These are phyloP conservation scores for Pistacia integerrima DNA, from an alignment of 345 rosid genomes.

Conservation along the genomic window DNA sequence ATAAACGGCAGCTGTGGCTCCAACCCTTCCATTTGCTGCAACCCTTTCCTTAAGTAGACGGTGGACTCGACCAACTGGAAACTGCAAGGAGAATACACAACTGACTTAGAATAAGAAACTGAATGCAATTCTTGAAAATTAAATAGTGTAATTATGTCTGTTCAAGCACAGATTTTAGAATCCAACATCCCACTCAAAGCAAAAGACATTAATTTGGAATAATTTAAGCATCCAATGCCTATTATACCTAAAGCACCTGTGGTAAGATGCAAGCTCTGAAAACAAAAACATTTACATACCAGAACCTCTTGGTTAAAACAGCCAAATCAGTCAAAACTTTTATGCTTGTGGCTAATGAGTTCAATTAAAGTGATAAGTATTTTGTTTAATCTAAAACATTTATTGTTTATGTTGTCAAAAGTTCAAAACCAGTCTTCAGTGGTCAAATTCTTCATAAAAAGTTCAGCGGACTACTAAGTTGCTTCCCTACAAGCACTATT, in stretches of 20 bases:
- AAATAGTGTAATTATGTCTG: not conserved
- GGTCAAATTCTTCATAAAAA: too few relatives aligned
- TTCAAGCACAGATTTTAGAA: not conserved
- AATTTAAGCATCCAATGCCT: not conserved
- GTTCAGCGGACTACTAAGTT: too few relatives aligned
- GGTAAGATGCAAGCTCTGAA: not conserved
- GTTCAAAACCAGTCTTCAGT: too few relatives aligned
- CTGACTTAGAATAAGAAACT: not conserved
- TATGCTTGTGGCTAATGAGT: not conserved
- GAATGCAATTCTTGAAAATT: not conserved
- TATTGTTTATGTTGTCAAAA: too few relatives aligned
- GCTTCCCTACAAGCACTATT: not conserved
- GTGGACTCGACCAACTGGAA: slow-evolving; percentile 72
- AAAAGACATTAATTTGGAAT: not conserved
- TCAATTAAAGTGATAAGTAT: not conserved
- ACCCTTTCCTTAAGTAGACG: slow-evolving; percentile 62
- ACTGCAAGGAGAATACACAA: slow-evolving; percentile 32
- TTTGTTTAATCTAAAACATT: not conserved
- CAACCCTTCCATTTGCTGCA: slow-evolving; percentile 69
- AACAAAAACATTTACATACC: not conserved
- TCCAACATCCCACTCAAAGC: not conserved
- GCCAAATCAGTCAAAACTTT: not conserved
- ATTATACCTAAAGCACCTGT: too few relatives aligned
- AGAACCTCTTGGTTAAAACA: not conserved
- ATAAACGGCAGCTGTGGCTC: slow-evolving; percentile 81